Conservation (phyloP, 768 basidiomycete species). For the Kwoniella mangroviensis region DNA sequence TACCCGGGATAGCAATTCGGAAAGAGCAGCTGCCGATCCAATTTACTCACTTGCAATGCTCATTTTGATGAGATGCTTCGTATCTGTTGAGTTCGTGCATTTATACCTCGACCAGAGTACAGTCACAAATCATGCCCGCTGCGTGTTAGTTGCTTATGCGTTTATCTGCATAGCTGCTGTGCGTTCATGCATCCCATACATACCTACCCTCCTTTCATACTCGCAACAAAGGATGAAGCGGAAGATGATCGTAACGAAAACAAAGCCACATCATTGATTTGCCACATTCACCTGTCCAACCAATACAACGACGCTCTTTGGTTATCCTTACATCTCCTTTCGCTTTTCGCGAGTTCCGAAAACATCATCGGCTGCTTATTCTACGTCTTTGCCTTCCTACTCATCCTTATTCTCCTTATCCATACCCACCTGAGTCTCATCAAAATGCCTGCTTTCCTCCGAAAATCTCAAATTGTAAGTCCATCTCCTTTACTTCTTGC, state of each 20-base stretch:
- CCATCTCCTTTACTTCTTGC: no score
- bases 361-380: background rate
- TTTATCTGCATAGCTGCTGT: no score
- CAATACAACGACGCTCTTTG: conserved; percentile 26
- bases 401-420: background rate
- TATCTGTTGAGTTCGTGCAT: no score
- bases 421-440: background rate
- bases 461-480: conserved; percentile 38
- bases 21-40: no score
- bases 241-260: background rate
- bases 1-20: no score
- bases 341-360: conserved; percentile 20
- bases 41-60: background rate
- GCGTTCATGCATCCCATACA: no score
- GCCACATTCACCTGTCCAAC: conserved; percentile 1
- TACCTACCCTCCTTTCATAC: background rate
- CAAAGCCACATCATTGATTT: background rate
- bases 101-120: no score
- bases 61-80: background rate
- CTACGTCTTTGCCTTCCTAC: no score
- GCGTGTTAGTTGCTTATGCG: no score
- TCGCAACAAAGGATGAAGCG: background rate
- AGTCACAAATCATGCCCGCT: no score
- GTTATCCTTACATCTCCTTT: conserved; percentile 3
- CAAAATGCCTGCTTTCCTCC: conserved; percentile 36